Base-by-base conservation (phyloP, 2,329 filamentous ascomycete genomes). In the Fusarium sp. region DNA sequence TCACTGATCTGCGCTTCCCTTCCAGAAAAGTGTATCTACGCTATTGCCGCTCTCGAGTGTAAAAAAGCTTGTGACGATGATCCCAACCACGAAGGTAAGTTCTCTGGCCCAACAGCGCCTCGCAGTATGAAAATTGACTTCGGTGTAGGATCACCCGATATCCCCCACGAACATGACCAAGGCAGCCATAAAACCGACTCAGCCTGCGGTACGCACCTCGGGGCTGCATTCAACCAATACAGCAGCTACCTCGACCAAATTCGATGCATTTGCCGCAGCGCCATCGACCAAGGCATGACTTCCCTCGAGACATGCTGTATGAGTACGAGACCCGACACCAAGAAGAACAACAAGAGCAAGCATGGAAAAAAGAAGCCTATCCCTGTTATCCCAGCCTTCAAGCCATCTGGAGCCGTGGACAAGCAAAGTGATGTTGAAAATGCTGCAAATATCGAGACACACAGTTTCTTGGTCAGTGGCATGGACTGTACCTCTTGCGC, bases 401-500 rank as follows among this genome's bases (percentile, higher is more conserved):
- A 45, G 0, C 26, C 45, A 0, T 58, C 56, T 15, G 51, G 51
- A 3, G 3, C 34, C 4, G n/a, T 9, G 2, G 34, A 15, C 2
- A 59, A 57, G 9, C 19, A 54, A 2, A 1, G 19, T 1, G 56
- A 62, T 2, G 9, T 54, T 1, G 58, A 62, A 3, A 17, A 24
- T 1, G 55, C 20, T 11, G 23, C 5, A 0, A 36, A 7, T 2
- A 11, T 54, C 6, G 40, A 62, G 12, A 38, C 58, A 0, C 7
- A 40, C 0, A 56, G 58, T 1, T 58, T 64, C 43, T 19, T 70
- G 3, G 75, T 80, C 28, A 71, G 74, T 19, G 78, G 78, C 23
- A 80, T 80, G 77, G 76, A 75, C 4, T 80, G 78, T 38, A 76
- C 78, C 2, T 74, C 75, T 12, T 80, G 78, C 32, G 77, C 68